These are phyloP conservation scores for Mycena albidolilacea DNA, from an alignment of 768 basidiomycete species.

Conservation along the genomic window DNA sequence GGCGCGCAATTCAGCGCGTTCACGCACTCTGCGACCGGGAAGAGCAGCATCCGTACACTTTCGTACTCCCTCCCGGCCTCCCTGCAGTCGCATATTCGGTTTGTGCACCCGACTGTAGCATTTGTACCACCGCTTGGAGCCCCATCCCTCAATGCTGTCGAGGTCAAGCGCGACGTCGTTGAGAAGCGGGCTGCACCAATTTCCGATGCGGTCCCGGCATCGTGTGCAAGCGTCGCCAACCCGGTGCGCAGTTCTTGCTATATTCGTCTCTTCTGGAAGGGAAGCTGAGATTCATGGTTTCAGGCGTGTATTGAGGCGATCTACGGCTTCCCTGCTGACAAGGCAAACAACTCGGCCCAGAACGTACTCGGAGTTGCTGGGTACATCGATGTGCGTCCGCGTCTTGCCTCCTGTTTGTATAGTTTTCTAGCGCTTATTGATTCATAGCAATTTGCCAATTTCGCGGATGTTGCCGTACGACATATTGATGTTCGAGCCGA, in stretches of 20 bases:
- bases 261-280: not conserved
- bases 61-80: slow-evolving; percentile 63
- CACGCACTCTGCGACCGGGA: slow-evolving; percentile 53
- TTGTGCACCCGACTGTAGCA: slow-evolving; percentile 57
- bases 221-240: slow-evolving; percentile 17
- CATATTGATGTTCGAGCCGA: not conserved
- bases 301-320: slow-evolving; percentile 29
- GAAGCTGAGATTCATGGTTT: not conserved
- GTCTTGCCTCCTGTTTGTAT: not conserved
- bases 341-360: slow-evolving; percentile 12
- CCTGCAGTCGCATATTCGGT: slow-evolving; percentile 58
- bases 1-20: slow-evolving; percentile 56
- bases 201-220: slow-evolving; percentile 15
- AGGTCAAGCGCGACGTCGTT: slow-evolving; percentile 2
- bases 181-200: not conserved
- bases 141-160: slow-evolving; percentile 1
- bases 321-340: slow-evolving; percentile 26
- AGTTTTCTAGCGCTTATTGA: not conserved
- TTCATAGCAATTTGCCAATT: slow-evolving; percentile 46
- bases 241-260: slow-evolving; percentile 19
- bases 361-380: slow-evolving; percentile 52
- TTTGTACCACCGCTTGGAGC: slow-evolving; percentile 25
- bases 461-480: slow-evolving; percentile 38
- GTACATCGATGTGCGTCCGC: slow-evolving; percentile 41
- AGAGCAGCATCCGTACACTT: slow-evolving; percentile 59